Evolutionary conservation across 805 yeast genomes (phyloP).

Genomic region (Starmera caribaea): DNA sequence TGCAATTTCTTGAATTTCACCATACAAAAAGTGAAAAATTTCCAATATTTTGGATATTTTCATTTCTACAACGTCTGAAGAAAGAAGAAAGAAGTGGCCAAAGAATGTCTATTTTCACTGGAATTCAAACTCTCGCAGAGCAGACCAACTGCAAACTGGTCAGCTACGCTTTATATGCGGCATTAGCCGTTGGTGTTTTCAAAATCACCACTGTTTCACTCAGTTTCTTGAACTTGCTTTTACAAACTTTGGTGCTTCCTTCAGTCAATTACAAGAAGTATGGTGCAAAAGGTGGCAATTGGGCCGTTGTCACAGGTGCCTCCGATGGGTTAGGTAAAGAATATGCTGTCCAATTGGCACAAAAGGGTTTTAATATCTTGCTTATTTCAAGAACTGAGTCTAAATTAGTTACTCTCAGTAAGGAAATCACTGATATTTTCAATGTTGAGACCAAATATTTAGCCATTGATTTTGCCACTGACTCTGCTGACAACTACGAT

Average conservation of each 20-base stretch:
- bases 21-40: too few relatives aligned
- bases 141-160: constrained; percentile 16
- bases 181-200: constrained; percentile 52
- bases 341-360: constrained; percentile 77
- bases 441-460: constrained; percentile 54
- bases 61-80: too few relatives aligned
- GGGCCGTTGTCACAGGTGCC: constrained; percentile 98
- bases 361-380: constrained; percentile 72
- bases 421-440: constrained; percentile 51
- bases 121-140: constrained; percentile 4
- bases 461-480: constrained; percentile 72
- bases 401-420: constrained; percentile 59
- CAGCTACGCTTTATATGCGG: constrained; percentile 20
- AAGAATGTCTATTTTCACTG: constrained; percentile 1
- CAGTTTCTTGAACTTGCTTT: constrained; percentile 41
- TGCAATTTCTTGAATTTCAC: too few relatives aligned
- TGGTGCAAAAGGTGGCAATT: constrained; percentile 63
- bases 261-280: constrained; percentile 49
- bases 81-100: too few relatives aligned
- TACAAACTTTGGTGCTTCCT: constrained; percentile 58
- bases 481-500: constrained; percentile 46
- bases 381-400: constrained; percentile 77
- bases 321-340: constrained; percentile 97
- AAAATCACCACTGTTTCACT: constrained; percentile 44
- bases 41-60: too few relatives aligned